Evolutionary conservation across 192 early-diverging fungal genomes (phyloP).

Genomic region (Gryganskiella cystojenkinii): DNA sequence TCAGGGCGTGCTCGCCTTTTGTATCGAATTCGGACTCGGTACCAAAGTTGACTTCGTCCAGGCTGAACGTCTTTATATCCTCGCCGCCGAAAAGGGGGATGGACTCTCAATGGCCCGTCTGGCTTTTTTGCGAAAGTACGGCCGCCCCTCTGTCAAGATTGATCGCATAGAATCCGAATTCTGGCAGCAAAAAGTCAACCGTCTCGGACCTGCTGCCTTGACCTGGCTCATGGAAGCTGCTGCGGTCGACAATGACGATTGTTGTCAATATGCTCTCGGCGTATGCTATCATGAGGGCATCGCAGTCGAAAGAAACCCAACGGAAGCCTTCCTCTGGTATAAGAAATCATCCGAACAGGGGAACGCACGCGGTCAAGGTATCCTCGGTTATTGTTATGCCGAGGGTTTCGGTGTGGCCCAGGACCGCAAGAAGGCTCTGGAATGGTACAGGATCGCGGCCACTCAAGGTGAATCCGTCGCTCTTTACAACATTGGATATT

Average conservation of each 20-base stretch:
- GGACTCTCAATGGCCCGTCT: constrained; percentile 66
- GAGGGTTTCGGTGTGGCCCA: constrained; percentile 67
- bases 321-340: constrained; percentile 72
- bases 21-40: constrained; percentile 77
- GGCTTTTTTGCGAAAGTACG: constrained; percentile 83
- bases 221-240: constrained; percentile 77
- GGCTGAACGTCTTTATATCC: constrained; percentile 74
- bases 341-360: constrained; percentile 63
- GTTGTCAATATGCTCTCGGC: constrained; percentile 75
- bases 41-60: constrained; percentile 65
- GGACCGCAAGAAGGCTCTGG: constrained; percentile 60
- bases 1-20: constrained; percentile 73
- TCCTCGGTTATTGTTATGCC: constrained; percentile 69
- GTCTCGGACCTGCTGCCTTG: constrained; percentile 62
- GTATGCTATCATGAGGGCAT: constrained; percentile 85
- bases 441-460: constrained; percentile 74
- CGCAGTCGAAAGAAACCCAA: constrained; percentile 73
- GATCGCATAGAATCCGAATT: constrained; percentile 82
- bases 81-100: constrained; percentile 60
- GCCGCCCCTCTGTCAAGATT: constrained; percentile 81
- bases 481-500: constrained; percentile 82
- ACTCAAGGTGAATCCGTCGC: constrained; percentile 80
- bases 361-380: constrained; percentile 65
- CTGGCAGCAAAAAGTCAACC: constrained; percentile 74
- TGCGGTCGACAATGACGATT: constrained; percentile 60